Percentiles rank a stretch among this genome's conserved stretches.
phyloP scores from a whole-genome alignment of 148 eudicot species.

The Fallopia convolvulus region DNA sequence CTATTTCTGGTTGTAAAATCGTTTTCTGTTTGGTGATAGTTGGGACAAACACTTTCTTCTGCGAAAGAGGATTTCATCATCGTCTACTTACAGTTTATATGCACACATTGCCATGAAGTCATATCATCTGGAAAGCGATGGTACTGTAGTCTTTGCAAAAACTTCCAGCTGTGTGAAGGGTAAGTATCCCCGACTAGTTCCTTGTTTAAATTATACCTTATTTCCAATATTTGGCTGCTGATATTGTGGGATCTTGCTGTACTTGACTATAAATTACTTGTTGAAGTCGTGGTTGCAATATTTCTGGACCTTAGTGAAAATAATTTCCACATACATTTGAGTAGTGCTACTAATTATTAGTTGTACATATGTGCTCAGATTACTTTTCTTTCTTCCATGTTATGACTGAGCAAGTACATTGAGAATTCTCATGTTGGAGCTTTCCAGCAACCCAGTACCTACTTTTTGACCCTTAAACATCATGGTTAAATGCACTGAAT shows the following conservation, averaged over 20 bases:
- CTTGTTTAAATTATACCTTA: neutral
- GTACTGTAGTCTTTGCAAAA: constrained; percentile 64
- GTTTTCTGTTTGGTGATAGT: constrained; percentile 30
- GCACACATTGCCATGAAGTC: constrained; percentile 63
- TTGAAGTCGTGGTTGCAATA: neutral
- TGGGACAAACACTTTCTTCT: constrained; percentile 45
- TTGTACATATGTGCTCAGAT: neutral
- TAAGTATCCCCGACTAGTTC: constrained; percentile 17
- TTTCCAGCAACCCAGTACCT: neutral
- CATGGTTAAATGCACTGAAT: neutral
- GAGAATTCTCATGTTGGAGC: neutral
- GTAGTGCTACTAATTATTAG: neutral
- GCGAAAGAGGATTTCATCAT: constrained; percentile 72
- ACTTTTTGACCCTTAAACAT: neutral
- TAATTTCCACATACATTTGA: neutral
- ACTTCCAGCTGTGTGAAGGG: constrained; percentile 67
- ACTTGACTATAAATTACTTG: neutral
- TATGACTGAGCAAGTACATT: neutral
- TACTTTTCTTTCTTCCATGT: neutral
- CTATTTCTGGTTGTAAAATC: neutral
- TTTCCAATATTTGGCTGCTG: neutral
- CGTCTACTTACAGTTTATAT: constrained; percentile 52
- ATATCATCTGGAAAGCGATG: constrained; percentile 63
- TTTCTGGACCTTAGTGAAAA: neutral
- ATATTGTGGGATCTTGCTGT: neutral